Conservation (phyloP, 2,329 filamentous ascomycete species). For the Fusarium ramigenum region DNA sequence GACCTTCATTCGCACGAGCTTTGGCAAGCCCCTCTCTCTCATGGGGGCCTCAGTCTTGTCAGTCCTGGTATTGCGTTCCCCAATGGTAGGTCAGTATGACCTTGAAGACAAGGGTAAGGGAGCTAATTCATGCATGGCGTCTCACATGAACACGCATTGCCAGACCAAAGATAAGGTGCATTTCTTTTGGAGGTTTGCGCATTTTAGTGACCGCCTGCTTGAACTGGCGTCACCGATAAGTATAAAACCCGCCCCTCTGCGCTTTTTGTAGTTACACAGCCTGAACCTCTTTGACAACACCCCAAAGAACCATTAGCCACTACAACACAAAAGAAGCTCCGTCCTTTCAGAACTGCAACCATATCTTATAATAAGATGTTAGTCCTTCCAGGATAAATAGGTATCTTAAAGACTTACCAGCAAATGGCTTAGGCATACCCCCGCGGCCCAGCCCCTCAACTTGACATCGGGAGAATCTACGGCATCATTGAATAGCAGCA, state of each 20-base stretch:
- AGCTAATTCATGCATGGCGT: neutral
- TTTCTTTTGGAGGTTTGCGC: accelerated
- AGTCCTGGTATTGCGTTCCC: accelerated
- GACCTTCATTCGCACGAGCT: accelerated
- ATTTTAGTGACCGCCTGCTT: neutral
- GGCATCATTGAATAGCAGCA: neutral
- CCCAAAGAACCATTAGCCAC: neutral
- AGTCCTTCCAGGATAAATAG: neutral
- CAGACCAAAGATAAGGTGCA: neutral
- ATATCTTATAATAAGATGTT: neutral
- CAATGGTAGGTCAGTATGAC: neutral
- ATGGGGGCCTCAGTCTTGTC: neutral
- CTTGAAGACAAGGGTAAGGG: accelerated
- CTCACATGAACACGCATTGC: neutral
- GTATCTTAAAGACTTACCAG: neutral
- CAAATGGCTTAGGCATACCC: neutral
- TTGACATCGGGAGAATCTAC: neutral
- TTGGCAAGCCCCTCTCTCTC: accelerated
- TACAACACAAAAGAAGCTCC: neutral
- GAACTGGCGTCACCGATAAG: no score
- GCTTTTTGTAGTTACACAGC: accelerated
- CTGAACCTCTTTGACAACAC: neutral
- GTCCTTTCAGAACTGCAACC: neutral
- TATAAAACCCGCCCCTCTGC: neutral
- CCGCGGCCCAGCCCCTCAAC: neutral